Percentiles rank a stretch among this genome's conserved stretches.
These are phyloP conservation scores for Suhomyces atakaporum DNA, from an alignment of 1,139 yeast species.

Conservation along the genomic window DNA sequence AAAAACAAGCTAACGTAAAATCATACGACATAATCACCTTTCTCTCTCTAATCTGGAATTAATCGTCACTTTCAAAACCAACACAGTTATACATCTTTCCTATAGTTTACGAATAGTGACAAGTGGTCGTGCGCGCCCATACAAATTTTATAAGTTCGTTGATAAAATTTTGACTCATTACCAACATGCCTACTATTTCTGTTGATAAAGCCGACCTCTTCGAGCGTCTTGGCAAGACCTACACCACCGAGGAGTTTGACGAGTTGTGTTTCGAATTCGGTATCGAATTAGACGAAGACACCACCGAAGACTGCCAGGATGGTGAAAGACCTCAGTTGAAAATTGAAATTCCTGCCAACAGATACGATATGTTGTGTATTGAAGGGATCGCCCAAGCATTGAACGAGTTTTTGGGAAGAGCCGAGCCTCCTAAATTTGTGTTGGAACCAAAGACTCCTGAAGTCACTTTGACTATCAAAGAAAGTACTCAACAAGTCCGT, in stretches of 20 bases:
- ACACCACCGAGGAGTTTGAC: conserved; percentile 91
- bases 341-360: conserved; percentile 96
- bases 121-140: conserved; percentile 5
- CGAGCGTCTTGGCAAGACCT: conserved; percentile 73
- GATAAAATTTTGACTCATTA: conserved; percentile 14
- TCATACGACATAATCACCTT: no score
- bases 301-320: conserved; percentile 73
- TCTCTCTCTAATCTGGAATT: no score
- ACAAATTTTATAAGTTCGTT: conserved; percentile 11
- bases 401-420: conserved; percentile 81
- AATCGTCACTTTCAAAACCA: no score
- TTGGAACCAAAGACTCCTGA: conserved; percentile 63
- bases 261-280: conserved; percentile 98
- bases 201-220: conserved; percentile 93
- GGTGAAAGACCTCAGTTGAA: conserved; percentile 94
- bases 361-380: conserved; percentile 96
- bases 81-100: neutral
- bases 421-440: conserved; percentile 64
- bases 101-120: neutral
- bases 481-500: conserved; percentile 71
- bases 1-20: no score
- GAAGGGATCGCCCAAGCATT: conserved; percentile 97
- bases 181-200: conserved; percentile 88
- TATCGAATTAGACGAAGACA: conserved; percentile 95
- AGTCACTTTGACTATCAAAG: conserved; percentile 68